phyloP scores from a whole-genome alignment of 441 rosid genomes.

The Erodium moschatum region DNA sequence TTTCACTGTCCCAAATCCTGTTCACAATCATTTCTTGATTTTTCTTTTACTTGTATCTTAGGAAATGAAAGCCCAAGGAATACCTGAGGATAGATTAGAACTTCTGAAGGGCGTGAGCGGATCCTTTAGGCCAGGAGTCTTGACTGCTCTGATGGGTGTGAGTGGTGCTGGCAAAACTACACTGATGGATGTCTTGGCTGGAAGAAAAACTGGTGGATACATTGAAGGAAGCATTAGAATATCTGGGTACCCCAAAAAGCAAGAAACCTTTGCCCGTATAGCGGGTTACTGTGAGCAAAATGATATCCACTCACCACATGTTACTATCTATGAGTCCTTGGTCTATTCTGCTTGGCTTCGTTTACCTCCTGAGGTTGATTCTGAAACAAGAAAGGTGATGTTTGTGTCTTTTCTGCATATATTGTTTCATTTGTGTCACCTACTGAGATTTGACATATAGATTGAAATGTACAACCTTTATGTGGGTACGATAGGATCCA shows the following conservation, averaged over 20 bases:
- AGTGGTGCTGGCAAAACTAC: conserved; percentile 91
- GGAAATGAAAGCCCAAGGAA: conserved; percentile 63
- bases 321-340: conserved; percentile 59
- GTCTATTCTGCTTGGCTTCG: conserved; percentile 68
- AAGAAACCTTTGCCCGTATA: conserved; percentile 62
- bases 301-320: conserved; percentile 68
- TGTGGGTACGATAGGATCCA: too few species aligned
- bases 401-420: conserved; percentile 1
- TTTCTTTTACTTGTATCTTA: neutral
- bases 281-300: conserved; percentile 70
- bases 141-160: conserved; percentile 88
- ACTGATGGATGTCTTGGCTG: conserved; percentile 66
- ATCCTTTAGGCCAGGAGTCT: conserved; percentile 83
- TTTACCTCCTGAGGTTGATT: conserved; percentile 29
- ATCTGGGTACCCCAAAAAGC: conserved; percentile 61
- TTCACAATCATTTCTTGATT: neutral
- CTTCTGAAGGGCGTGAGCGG: conserved; percentile 73
- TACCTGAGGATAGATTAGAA: conserved; percentile 42
- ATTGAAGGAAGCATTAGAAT: conserved; percentile 48
- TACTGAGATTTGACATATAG: neutral
- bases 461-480: too few species aligned
- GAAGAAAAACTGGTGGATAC: conserved; percentile 63
- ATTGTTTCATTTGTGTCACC: neutral
- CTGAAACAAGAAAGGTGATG: neutral
- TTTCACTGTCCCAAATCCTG: too few species aligned